These are phyloP conservation scores for Podospora pseudopauciseta DNA, from an alignment of 495 filamentous ascomycete species.

Conservation along the genomic window DNA sequence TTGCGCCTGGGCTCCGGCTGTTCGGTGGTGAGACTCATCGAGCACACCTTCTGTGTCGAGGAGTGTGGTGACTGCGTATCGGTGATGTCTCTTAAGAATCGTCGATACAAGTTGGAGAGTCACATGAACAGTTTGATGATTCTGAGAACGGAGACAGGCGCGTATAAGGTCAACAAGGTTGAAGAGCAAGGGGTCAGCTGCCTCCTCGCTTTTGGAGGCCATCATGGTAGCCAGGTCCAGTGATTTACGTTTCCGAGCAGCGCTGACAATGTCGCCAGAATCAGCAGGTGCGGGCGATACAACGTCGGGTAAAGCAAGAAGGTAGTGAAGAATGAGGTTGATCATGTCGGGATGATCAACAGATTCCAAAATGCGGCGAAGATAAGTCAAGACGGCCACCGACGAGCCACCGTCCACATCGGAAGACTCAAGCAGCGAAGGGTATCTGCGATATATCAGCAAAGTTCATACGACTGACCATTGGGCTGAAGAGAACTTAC, in stretches of 20 bases:
- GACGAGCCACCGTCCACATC: conserved; percentile 95
- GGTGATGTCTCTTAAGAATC: conserved; percentile 81
- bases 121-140: conserved; percentile 81
- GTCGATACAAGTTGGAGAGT: conserved; percentile 81
- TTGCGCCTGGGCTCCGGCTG: conserved; percentile 73
- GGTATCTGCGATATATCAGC: conserved; percentile 60
- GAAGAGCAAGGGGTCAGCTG: conserved; percentile 81
- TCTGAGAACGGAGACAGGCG: conserved; percentile 76
- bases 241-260: conserved; percentile 78
- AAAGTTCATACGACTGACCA: background rate
- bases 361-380: conserved; percentile 83
- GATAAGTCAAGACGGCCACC: conserved; percentile 90
- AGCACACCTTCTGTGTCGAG: conserved; percentile 60
- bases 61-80: conserved; percentile 74
- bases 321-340: conserved; percentile 86
- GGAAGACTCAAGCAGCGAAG: conserved; percentile 91
- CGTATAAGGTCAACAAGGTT: conserved; percentile 89
- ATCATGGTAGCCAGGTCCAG: conserved; percentile 78
- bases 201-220: conserved; percentile 62
- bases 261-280: conserved; percentile 43
- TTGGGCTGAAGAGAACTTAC: conserved; percentile 47
- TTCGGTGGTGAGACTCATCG: conserved; percentile 53
- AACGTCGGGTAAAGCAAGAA: conserved; percentile 69
- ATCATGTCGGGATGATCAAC: conserved; percentile 90
- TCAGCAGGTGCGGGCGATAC: conserved; percentile 28